Percentiles rank a stretch among this genome's conserved stretches.
Evolutionary conservation across 2,329 filamentous ascomycete genomes (phyloP).

Genomic region (Tolypocladium guangdongense): DNA sequence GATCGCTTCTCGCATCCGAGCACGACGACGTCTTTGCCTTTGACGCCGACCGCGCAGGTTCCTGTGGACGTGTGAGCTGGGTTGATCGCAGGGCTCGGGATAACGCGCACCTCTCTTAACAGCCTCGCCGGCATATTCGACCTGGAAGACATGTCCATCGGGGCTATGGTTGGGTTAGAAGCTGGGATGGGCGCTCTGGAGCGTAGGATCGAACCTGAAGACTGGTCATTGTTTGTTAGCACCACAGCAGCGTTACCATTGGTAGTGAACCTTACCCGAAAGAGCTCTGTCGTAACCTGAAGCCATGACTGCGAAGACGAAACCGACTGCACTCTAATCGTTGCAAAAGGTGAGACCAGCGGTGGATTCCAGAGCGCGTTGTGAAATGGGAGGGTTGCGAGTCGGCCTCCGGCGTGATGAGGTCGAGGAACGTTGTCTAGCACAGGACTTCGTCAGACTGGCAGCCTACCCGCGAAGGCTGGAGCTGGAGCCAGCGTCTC

Average conservation of each 20-base stretch:
- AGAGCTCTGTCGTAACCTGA: conserved; percentile 98
- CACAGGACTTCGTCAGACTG: conserved; percentile 26
- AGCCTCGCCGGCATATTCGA: conserved; percentile 97
- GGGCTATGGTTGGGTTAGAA: conserved; percentile 57
- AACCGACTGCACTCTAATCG: not conserved
- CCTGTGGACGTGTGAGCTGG: conserved; percentile 36
- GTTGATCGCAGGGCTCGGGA: conserved; percentile 6
- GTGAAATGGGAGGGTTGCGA: conserved; percentile 3
- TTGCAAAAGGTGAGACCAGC: not conserved
- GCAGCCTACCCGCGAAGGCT: conserved; percentile 24
- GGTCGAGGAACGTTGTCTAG: conserved; percentile 5
- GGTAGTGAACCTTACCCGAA: conserved; percentile 61
- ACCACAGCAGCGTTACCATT: not conserved
- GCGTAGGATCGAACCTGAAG: conserved; percentile 53
- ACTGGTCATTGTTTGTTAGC: conserved; percentile 48
- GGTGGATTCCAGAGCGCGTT: not conserved
- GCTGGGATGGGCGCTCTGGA: not conserved
- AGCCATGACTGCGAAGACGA: conserved; percentile 44
- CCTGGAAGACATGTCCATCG: conserved; percentile 98
- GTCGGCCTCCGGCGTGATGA: conserved; percentile 1
- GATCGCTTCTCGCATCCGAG: conserved; percentile 97
- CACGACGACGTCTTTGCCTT: conserved; percentile 88
- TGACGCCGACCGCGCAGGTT: conserved; percentile 96
- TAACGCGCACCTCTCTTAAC: conserved; percentile 76
- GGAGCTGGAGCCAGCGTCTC: conserved; percentile 12